Evolutionary conservation across 257 asterid genomes (phyloP).

Genomic region (Echium plantagineum): DNA sequence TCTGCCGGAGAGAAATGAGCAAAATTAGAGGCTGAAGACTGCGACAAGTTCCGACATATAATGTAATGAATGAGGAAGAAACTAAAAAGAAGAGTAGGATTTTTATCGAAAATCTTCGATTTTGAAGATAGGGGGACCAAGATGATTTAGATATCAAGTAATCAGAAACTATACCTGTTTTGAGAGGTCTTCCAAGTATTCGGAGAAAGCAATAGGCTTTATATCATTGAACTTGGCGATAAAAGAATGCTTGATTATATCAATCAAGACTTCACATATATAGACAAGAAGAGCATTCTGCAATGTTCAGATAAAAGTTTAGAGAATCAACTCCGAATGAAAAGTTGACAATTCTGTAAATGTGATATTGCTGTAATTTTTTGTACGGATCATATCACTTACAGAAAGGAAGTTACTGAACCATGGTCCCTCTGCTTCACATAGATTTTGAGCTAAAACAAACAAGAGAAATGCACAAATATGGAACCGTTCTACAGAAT

Average conservation of each 20-base stretch:
- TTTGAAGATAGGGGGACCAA: not conserved
- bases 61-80: too few species aligned
- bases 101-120: too few species aligned
- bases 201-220: conserved; percentile 89
- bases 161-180: conserved; percentile 53
- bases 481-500: conserved; percentile 95
- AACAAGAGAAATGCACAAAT: conserved; percentile 80
- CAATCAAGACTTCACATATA: conserved; percentile 77
- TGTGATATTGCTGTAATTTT: not conserved
- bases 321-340: conserved; percentile 4
- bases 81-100: too few species aligned
- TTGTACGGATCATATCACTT: conserved; percentile 23
- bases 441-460: conserved; percentile 93
- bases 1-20: conserved; percentile 27
- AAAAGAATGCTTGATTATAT: conserved; percentile 84
- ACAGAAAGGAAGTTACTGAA: conserved; percentile 68
- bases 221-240: conserved; percentile 87
- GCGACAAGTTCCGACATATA: not conserved
- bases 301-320: conserved; percentile 23
- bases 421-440: conserved; percentile 97
- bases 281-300: conserved; percentile 88
- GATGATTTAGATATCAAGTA: not conserved
- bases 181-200: conserved; percentile 91
- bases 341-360: not conserved
- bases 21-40: not conserved